Evolutionary conservation across 139 green algal genomes (phyloP).

Genomic region (Chlorella vulgaris): DNA sequence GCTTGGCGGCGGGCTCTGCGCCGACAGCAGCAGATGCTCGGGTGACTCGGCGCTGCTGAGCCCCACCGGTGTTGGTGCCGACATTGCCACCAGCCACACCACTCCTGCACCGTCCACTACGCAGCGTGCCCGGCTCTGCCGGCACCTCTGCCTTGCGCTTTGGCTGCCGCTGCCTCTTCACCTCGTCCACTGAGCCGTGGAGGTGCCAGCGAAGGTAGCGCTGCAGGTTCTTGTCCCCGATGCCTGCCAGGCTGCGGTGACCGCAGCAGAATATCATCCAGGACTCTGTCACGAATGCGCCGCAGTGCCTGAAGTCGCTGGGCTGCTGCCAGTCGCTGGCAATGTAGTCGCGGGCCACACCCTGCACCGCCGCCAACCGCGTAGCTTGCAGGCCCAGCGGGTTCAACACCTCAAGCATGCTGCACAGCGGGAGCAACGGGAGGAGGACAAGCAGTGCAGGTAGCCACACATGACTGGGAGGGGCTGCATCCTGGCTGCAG

Average conservation of each 20-base stretch:
- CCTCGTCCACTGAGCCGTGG: neutral
- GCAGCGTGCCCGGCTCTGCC: constrained; percentile 8
- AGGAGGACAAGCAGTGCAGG: constrained; percentile 42
- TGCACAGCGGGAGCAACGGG: neutral
- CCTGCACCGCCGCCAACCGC: constrained; percentile 28
- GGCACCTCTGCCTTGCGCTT: neutral
- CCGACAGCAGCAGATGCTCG: constrained; percentile 1
- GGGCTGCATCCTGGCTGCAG: too few relatives aligned
- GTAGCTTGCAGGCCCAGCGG: constrained; percentile 57
- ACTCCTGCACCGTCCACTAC: neutral
- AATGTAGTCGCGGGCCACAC: constrained; percentile 50
- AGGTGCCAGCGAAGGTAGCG: constrained; percentile 49
- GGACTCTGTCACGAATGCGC: constrained; percentile 60
- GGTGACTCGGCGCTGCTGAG: neutral
- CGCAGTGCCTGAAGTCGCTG: constrained; percentile 56
- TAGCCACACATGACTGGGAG: neutral
- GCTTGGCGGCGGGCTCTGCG: too few relatives aligned
- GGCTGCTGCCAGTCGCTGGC: constrained; percentile 45
- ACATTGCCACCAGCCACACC: neutral
- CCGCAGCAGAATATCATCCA: constrained; percentile 68
- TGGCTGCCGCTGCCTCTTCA: neutral
- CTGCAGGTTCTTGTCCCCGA: constrained; percentile 49
- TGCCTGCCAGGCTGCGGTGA: neutral
- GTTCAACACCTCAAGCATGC: constrained; percentile 27
- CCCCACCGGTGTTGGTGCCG: too few relatives aligned